Percentiles rank a stretch among this genome's conserved stretches.
These are phyloP conservation scores for Fraxinus xanthoxyloides DNA, from an alignment of 305 asterid genomes.

Conservation along the genomic window DNA sequence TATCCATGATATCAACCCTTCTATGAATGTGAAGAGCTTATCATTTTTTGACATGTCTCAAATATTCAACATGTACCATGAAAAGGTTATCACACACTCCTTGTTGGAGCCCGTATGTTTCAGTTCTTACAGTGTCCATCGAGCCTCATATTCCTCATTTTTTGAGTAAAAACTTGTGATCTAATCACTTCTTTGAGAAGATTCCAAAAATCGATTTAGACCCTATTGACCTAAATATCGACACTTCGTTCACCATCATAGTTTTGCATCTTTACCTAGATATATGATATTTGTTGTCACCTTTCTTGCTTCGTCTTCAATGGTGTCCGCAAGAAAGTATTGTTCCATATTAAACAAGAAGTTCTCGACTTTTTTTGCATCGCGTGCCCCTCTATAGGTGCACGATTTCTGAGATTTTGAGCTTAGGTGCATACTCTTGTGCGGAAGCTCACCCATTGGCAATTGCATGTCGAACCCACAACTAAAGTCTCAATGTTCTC, in stretches of 20 bases:
- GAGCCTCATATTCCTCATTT: not conserved
- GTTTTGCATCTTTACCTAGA: not conserved
- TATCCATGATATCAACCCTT: not conserved
- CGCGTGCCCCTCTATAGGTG: not conserved
- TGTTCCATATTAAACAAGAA: not conserved
- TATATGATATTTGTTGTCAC: not conserved
- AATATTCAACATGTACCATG: too few relatives aligned
- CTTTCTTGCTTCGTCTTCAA: not conserved
- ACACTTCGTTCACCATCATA: not conserved
- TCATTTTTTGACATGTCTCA: not conserved
- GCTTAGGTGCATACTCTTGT: not conserved
- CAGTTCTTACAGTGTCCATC: not conserved
- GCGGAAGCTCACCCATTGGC: not conserved
- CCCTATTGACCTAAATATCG: not conserved
- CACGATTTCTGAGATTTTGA: not conserved
- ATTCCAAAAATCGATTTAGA: not conserved
- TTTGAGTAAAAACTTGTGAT: not conserved
- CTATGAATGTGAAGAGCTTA: not conserved
- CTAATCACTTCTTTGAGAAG: not conserved
- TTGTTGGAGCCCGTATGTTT: not conserved
- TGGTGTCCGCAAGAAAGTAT: not conserved
- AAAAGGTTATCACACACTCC: not conserved
- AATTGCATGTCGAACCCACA: not conserved
- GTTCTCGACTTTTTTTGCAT: not conserved
- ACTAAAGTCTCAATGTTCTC: not conserved